Base-by-base conservation (phyloP, 768 basidiomycete genomes). In the Russula olivacea region DNA sequence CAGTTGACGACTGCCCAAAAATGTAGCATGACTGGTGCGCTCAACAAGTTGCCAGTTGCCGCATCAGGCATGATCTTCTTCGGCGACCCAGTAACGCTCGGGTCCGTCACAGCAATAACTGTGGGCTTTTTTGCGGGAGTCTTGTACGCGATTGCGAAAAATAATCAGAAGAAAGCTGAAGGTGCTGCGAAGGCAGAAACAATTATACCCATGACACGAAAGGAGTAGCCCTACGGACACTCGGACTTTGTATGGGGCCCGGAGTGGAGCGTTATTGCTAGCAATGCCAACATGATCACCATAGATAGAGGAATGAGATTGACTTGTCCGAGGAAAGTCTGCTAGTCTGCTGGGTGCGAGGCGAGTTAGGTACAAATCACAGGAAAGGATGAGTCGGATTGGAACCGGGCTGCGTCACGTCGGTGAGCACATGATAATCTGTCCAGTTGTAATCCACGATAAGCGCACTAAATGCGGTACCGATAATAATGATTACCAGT, bases 41-140 rank as follows among this genome's bases (percentile, higher is more conserved):
- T 98, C 69, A 98, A 98, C 78, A 98, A 98, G 78, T 80, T 99
- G 21, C 97, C 97, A 41, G 93, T 99, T 53, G 97, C 97, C 8
- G 95, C 93, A 15, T 97, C 94, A n/a, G 97, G 97, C 25, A 92
- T 99, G 88, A 74, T 99, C 64, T 97, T 97, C 77, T 97, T 97
- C 72, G 93, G 93, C 48, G 95, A 99, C 73, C 76, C 86, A 28
- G 87, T 92, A 50, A 97, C 92, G 9, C 72, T 87, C 55, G 91
- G 94, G 49, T 95, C 92, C 19, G 88, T 98, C 54, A 88, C 89
- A 12, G 93, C 94, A 38, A 85, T 99, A 59, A 76, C 79, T 1
- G 82, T 91, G 50, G 97, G 97, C 3, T 98, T 98, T 76, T 82
- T 95, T 70, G 91, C 95, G 41, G 95, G 95, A 19, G 70, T 97